Evolutionary conservation across 805 yeast genomes (phyloP).

Genomic region (Cyberlindnera maritima): DNA sequence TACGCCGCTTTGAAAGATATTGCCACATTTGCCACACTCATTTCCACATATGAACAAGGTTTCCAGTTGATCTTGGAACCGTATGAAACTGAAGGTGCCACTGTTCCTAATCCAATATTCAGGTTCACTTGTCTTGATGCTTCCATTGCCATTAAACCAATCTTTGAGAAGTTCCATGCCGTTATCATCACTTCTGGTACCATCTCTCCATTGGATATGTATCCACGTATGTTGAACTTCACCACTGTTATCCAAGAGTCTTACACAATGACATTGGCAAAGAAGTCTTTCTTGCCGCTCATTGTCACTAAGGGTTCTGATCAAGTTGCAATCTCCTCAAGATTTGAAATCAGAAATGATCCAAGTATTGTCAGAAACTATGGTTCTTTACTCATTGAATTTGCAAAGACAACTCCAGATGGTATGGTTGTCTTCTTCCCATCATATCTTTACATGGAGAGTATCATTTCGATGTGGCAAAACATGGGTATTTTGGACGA

Average conservation of each 20-base stretch:
- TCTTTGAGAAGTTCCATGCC: constrained; percentile 87
- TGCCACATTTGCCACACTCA: constrained; percentile 94
- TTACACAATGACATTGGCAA: constrained; percentile 91
- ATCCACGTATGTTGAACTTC: constrained; percentile 93
- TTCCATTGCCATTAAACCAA: constrained; percentile 95
- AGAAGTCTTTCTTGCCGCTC: constrained; percentile 91
- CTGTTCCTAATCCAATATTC: constrained; percentile 94
- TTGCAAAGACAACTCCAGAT: constrained; percentile 94
- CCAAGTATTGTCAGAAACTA: constrained; percentile 97
- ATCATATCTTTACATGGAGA: constrained; percentile 95
- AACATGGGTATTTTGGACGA: constrained; percentile 97
- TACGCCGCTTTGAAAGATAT: constrained; percentile 91
- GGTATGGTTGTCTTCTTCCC: constrained; percentile 98
- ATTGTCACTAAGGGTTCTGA: constrained; percentile 97
- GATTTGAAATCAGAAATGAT: constrained; percentile 95
- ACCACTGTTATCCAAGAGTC: constrained; percentile 93
- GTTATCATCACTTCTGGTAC: constrained; percentile 97
- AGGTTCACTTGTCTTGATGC: constrained; percentile 96
- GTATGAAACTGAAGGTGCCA: constrained; percentile 86
- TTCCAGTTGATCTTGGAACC: constrained; percentile 92
- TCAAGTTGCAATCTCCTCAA: constrained; percentile 93
- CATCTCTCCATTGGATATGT: constrained; percentile 97
- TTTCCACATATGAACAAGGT: constrained; percentile 92
- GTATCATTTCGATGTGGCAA: constrained; percentile 98
- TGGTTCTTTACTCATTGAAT: constrained; percentile 89